Evolutionary conservation across 148 eudicot species (phyloP).

Genomic region (Simmondsia chinensis): DNA sequence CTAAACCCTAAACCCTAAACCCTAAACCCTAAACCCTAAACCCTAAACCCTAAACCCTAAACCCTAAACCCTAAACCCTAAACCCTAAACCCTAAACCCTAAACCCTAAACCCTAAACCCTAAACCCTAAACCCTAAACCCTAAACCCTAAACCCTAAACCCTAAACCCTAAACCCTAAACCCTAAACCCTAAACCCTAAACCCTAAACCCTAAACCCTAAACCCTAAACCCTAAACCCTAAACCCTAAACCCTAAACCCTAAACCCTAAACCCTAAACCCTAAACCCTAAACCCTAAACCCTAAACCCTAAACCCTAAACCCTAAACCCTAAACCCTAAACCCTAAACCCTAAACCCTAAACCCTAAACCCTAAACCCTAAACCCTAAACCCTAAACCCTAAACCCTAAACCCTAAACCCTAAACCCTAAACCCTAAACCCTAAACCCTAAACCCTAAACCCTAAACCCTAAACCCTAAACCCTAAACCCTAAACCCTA

Average conservation of each 20-base stretch:
- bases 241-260: slow-evolving; percentile 9
- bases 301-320: slow-evolving; percentile 12
- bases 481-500: neutral
- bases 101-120: slow-evolving; percentile 12
- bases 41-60: slow-evolving; percentile 13
- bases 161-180: slow-evolving; percentile 10
- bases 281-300: slow-evolving; percentile 11
- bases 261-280: slow-evolving; percentile 8
- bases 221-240: slow-evolving; percentile 8
- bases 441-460: neutral
- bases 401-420: slow-evolving; percentile 1
- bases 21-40: slow-evolving; percentile 12
- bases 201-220: slow-evolving; percentile 6
- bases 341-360: slow-evolving; percentile 9
- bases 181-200: slow-evolving; percentile 8
- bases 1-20: slow-evolving; percentile 16
- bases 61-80: slow-evolving; percentile 11
- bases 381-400: slow-evolving; percentile 1
- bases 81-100: slow-evolving; percentile 19
- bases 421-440: neutral
- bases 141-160: slow-evolving; percentile 8
- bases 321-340: slow-evolving; percentile 6
- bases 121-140: slow-evolving; percentile 10
- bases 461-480: slow-evolving; percentile 1
- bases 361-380: slow-evolving; percentile 9